These are phyloP conservation scores for Kodamaea kaohsiungensis DNA, from an alignment of 805 yeast species.

Conservation along the genomic window DNA sequence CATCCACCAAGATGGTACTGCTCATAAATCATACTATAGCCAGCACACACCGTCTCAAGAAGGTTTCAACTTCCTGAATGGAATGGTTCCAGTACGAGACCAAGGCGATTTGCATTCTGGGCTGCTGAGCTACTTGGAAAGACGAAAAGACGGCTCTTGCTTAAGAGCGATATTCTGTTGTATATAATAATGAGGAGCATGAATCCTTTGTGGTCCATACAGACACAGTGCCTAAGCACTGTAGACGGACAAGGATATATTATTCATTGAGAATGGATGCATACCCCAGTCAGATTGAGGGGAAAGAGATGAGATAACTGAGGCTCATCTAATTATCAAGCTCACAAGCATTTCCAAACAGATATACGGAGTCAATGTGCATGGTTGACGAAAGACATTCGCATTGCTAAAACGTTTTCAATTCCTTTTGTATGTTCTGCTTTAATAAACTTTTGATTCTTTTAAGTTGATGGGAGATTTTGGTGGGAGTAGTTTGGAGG, in stretches of 20 bases:
- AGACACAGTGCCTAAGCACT: too few species aligned
- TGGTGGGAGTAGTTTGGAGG: not conserved
- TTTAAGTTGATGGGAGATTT: too few species aligned
- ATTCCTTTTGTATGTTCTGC: not conserved
- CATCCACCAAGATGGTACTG: conserved; percentile 19
- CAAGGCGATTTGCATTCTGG: conserved; percentile 42
- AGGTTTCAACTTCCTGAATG: conserved; percentile 27
- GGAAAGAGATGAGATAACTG: too few species aligned
- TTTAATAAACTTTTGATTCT: not conserved
- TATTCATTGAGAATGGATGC: not conserved
- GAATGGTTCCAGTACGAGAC: conserved; percentile 34
- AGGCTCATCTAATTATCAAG: not conserved
- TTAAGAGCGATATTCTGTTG: conserved; percentile 7
- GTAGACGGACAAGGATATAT: not conserved
- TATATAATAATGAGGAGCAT: not conserved
- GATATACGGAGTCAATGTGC: not conserved
- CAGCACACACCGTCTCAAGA: conserved; percentile 13
- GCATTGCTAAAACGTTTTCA: not conserved
- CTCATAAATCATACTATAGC: conserved; percentile 4
- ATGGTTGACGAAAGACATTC: not conserved
- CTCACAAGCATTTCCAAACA: not conserved
- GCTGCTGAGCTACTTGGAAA: conserved; percentile 31
- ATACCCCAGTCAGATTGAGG: too few species aligned
- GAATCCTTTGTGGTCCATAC: too few species aligned
- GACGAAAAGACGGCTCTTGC: conserved; percentile 12